Evolutionary conservation across 2,329 filamentous ascomycete species (phyloP).

Genomic region (Trichoderma koningiopsis): DNA sequence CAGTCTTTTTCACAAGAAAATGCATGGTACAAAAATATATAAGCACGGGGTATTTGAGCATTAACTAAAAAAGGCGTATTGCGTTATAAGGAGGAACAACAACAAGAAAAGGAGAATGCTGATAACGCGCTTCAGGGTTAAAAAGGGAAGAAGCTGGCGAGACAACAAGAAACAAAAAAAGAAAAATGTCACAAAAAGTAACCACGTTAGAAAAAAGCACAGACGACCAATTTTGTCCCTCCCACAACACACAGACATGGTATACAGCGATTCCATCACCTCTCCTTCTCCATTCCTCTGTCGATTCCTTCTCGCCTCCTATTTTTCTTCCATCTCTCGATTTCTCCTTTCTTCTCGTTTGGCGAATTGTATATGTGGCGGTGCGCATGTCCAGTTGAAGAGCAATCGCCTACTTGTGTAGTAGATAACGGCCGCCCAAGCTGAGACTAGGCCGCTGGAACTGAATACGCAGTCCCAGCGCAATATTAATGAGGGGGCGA

Average conservation of each 20-base stretch:
- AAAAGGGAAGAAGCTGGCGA: conserved; percentile 12
- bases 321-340: background rate
- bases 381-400: background rate
- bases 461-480: background rate
- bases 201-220: conserved; percentile 19
- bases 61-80: conserved; percentile 19
- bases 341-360: background rate
- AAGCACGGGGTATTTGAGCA: conserved; percentile 22
- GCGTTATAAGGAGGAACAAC: conserved; percentile 15
- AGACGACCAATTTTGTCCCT: conserved; percentile 14
- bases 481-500: conserved; percentile 10
- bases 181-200: background rate
- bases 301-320: background rate
- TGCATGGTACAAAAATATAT: background rate
- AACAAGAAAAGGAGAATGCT: conserved; percentile 15
- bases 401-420: background rate
- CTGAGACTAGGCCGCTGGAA: background rate
- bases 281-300: background rate
- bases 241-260: conserved; percentile 19
- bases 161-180: background rate
- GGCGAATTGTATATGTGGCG: conserved; percentile 2
- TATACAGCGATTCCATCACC: conserved; percentile 8
- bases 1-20: background rate
- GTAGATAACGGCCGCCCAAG: background rate
- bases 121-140: conserved; percentile 9